Conservation (phyloP, 139 green algal genomes). For the Yamagishiella unicocca region DNA sequence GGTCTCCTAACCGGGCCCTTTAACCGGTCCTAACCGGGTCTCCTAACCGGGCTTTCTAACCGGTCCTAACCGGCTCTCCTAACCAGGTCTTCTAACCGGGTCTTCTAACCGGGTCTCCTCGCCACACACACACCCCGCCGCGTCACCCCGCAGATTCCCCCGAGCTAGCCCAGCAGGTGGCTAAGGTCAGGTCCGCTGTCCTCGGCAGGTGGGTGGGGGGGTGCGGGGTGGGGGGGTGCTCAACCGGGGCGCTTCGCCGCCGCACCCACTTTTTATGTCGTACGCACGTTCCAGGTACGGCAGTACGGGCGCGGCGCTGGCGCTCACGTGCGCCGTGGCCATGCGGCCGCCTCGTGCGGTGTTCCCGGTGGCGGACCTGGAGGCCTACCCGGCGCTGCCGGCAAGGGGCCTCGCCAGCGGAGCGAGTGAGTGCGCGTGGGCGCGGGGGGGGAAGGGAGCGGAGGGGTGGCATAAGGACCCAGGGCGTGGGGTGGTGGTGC, state of each 20-base stretch:
- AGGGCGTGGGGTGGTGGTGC: too few species aligned
- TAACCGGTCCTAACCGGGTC: too few species aligned
- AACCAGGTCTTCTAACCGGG: too few species aligned
- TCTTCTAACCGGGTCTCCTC: too few species aligned
- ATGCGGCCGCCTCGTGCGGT: conserved; percentile 54
- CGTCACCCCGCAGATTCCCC: conserved; percentile 12
- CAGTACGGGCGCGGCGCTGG: conserved; percentile 53
- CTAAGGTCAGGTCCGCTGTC: conserved; percentile 16
- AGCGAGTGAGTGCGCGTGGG: not conserved
- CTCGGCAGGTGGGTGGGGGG: conserved; percentile 3
- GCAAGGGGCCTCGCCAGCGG: conserved; percentile 13
- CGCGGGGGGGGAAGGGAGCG: too few species aligned
- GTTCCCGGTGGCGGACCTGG: conserved; percentile 57
- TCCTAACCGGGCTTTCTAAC: too few species aligned
- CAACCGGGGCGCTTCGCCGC: too few species aligned
- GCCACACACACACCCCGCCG: too few species aligned
- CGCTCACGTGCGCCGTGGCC: conserved; percentile 48
- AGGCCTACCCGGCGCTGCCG: conserved; percentile 43
- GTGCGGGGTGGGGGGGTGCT: not conserved
- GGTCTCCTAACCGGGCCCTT: too few species aligned
- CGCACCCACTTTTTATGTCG: too few species aligned
- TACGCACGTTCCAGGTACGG: conserved; percentile 51
- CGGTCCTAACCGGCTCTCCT: too few species aligned
- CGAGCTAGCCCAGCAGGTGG: conserved; percentile 4
- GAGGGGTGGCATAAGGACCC: too few species aligned